These are phyloP conservation scores for Dictyostelium brefeldianum DNA, from an alignment of 78 protist species.

Conservation along the genomic window DNA sequence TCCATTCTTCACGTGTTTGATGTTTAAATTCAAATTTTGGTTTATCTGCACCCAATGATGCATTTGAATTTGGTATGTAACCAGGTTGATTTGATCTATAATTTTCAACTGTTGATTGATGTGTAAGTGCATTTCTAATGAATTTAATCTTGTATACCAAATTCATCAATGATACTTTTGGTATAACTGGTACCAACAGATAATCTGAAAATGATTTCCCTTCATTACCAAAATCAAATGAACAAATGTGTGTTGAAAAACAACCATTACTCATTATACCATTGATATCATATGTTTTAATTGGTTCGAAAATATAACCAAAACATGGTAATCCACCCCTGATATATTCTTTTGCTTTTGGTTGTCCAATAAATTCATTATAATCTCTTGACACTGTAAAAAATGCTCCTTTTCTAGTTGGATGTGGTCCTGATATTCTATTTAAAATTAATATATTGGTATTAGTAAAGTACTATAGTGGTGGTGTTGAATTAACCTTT, in stretches of 20 bases:
- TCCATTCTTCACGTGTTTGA: conserved; percentile 12
- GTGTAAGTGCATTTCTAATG: neutral
- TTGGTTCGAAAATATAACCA: conserved; percentile 57
- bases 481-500: neutral
- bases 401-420: conserved; percentile 43
- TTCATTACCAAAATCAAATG: conserved; percentile 39
- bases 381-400: conserved; percentile 22
- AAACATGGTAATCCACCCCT: conserved; percentile 19
- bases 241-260: conserved; percentile 36
- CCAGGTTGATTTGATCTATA: neutral
- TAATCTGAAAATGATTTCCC: conserved; percentile 20
- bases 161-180: conserved; percentile 35
- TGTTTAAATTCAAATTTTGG: neutral
- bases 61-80: neutral
- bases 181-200: conserved; percentile 27
- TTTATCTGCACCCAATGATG: neutral
- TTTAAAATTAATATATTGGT: too few species aligned
- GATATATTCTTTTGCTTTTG: conserved; percentile 11
- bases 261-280: neutral
- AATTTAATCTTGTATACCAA: conserved; percentile 28
- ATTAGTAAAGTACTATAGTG: neutral
- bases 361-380: neutral
- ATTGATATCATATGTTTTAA: neutral
- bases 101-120: neutral
- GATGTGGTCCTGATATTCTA: conserved; percentile 68